Evolutionary conservation across 2,329 filamentous ascomycete genomes (phyloP).

Genomic region (Colletotrichum tropicicola): DNA sequence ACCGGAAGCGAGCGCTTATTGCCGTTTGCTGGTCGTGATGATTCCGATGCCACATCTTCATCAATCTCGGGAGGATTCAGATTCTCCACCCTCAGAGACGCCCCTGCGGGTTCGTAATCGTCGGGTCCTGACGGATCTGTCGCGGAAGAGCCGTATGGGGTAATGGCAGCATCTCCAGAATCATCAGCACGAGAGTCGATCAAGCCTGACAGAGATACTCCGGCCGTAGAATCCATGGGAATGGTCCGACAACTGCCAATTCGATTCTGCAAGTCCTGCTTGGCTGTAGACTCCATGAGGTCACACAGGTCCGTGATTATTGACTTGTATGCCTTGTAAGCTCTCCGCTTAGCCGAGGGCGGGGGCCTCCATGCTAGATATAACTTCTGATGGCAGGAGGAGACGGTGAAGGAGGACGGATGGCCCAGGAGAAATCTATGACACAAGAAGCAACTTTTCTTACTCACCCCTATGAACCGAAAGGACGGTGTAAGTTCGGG

Average conservation of each 20-base stretch:
- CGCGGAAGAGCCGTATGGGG: neutral
- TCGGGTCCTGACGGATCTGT: neutral
- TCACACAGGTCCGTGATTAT: neutral
- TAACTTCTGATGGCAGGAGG: conserved; percentile 1
- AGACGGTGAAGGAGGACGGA: neutral
- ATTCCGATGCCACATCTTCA: neutral
- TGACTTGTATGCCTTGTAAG: neutral
- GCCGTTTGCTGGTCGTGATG: too few species aligned
- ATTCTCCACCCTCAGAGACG: too few species aligned
- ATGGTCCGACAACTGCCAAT: neutral
- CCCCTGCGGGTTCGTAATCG: too few species aligned
- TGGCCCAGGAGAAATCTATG: neutral
- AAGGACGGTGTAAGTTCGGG: neutral
- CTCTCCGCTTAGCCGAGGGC: neutral
- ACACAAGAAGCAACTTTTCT: neutral
- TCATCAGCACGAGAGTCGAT: too few species aligned
- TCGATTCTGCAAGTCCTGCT: neutral
- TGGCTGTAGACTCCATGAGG: neutral
- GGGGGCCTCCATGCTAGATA: neutral
- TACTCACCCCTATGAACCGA: neutral
- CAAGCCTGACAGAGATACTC: neutral
- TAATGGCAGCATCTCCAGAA: too few species aligned
- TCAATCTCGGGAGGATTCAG: too few species aligned
- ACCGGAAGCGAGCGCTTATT: too few species aligned
- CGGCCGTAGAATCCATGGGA: neutral